Evolutionary conservation across 495 filamentous ascomycete species (phyloP), one percentile per base, ranked within the genome.

Genomic region (Ascodesmis nigricans): DNA sequence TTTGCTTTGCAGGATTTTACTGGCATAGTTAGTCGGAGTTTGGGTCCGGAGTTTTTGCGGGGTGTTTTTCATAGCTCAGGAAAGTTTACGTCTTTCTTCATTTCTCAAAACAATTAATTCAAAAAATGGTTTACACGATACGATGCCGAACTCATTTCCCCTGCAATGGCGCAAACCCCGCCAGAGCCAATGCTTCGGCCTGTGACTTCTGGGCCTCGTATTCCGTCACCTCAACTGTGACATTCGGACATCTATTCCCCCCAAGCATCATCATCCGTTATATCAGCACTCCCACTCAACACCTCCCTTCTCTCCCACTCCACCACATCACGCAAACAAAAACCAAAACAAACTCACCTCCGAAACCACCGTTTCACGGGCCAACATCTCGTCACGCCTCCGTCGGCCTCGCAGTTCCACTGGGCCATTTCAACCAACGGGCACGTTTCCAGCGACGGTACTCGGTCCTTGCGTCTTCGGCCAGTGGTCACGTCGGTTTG

Each of bases 191-290:
- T n/a, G n/a, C n/a, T n/a, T n/a, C n/a, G n/a, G n/a, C n/a, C n/a
- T n/a, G n/a, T n/a, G n/a, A n/a, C 24, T 2, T 27, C 24, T 13
- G 8, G 36, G 6, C 40, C 33, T 52, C 48, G 18, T 50, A 29
- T 36, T 35, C 43, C 11, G 48, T 52, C 14, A 52, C 48, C 21
- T 52, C 48, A n/a, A 52, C 22, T 17, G 32, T 47, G 23, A 46
- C 20, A 5, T 28, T 21, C 39, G 34, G 39, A 21, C 48, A 50
- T 19, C 47, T 50, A 37, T 19, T 19, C 13, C 14, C 8, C 8
- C 8, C 18, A 16, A 25, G 28, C n/a, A 21, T 2, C 4, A 19
- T 21, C 8, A 15, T 16, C 18, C 14, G 13, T 18, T 17, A 20
- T 17, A 29, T 40, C 33, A 38, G 13, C 28, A 20, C n/a, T n/a